These are phyloP conservation scores for Ambrosiella beaveri DNA, from an alignment of 2,329 filamentous ascomycete genomes.

Conservation along the genomic window DNA sequence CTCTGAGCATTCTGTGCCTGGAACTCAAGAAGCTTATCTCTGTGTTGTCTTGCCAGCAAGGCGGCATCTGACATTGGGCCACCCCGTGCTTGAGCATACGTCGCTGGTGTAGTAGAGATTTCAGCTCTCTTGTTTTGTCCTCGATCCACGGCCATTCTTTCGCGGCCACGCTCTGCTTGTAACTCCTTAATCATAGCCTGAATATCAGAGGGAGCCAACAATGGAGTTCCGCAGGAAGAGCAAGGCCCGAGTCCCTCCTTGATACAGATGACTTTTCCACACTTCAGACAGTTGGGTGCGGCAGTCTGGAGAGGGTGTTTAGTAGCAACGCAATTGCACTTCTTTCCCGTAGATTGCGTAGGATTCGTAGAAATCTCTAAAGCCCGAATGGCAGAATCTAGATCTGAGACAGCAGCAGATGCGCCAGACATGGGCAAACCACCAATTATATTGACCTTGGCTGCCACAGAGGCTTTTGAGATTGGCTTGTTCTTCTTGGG, in stretches of 20 bases:
- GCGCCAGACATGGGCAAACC: constrained; percentile 70
- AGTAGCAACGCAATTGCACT: constrained; percentile 76
- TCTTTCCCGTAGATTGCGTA: constrained; percentile 41
- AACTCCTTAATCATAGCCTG: constrained; percentile 74
- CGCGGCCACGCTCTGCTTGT: constrained; percentile 67
- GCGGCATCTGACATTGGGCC: constrained; percentile 25
- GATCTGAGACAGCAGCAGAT: constrained; percentile 52
- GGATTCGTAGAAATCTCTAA: constrained; percentile 90
- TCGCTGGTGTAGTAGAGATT: constrained; percentile 40
- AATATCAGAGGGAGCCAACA: constrained; percentile 57
- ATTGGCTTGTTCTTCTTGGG: constrained; percentile 25
- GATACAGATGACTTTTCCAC: constrained; percentile 88
- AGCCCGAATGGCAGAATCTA: constrained; percentile 67
- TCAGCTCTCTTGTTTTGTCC: constrained; percentile 49
- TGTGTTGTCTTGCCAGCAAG: constrained; percentile 54
- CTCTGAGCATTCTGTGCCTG: constrained; percentile 73
- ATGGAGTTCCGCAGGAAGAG: constrained; percentile 65
- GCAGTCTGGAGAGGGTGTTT: constrained; percentile 79
- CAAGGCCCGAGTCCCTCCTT: constrained; percentile 89
- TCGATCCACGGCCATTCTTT: constrained; percentile 71
- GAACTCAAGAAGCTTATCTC: constrained; percentile 64
- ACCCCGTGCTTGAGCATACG: constrained; percentile 36
- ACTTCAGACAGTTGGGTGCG: constrained; percentile 80
- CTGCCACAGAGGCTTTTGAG: constrained; percentile 19
- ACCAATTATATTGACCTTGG: constrained; percentile 57